These are phyloP conservation scores for Middelhovenomyces tepae DNA, from an alignment of 805 yeast species.

Conservation along the genomic window DNA sequence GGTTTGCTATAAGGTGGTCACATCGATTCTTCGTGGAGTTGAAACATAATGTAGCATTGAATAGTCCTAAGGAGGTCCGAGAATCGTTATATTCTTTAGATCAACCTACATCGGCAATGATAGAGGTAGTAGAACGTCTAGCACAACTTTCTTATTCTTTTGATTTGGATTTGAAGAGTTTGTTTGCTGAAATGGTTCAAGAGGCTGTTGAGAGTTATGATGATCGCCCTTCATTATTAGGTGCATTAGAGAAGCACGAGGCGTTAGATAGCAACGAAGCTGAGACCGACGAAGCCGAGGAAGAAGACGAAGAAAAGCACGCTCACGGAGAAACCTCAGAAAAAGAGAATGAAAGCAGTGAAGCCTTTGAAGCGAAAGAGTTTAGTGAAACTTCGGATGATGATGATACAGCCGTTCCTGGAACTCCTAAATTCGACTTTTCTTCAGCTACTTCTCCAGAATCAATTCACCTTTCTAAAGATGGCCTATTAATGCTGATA, in stretches of 20 bases:
- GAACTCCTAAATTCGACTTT: too few species aligned
- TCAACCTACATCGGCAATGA: slow-evolving; percentile 20
- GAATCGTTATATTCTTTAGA: slow-evolving; percentile 23
- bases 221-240: too few species aligned
- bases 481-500: slow-evolving; percentile 26
- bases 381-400: too few species aligned
- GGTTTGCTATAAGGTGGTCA: slow-evolving; percentile 23
- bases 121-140: slow-evolving; percentile 33
- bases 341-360: slow-evolving; percentile 3
- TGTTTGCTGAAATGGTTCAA: slow-evolving; percentile 30
- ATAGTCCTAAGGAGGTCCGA: slow-evolving; percentile 18
- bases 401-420: too few species aligned
- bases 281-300: slow-evolving; percentile 25
- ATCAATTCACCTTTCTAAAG: slow-evolving; percentile 19
- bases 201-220: too few species aligned
- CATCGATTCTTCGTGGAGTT: slow-evolving; percentile 27
- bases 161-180: slow-evolving; percentile 47
- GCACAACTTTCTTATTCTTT: slow-evolving; percentile 48
- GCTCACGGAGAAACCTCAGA: slow-evolving; percentile 20
- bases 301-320: slow-evolving; percentile 30
- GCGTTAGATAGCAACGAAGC: slow-evolving; percentile 24
- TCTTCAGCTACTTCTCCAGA: slow-evolving; percentile 8
- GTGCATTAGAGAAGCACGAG: too few species aligned
- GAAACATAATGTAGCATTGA: slow-evolving; percentile 22
- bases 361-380: too few species aligned